A percentile compares a stretch with the other conserved stretches of the same genome.
phyloP scores from a whole-genome alignment of 1,139 yeast species.

The Hyphopichia pseudoburtonii region DNA sequence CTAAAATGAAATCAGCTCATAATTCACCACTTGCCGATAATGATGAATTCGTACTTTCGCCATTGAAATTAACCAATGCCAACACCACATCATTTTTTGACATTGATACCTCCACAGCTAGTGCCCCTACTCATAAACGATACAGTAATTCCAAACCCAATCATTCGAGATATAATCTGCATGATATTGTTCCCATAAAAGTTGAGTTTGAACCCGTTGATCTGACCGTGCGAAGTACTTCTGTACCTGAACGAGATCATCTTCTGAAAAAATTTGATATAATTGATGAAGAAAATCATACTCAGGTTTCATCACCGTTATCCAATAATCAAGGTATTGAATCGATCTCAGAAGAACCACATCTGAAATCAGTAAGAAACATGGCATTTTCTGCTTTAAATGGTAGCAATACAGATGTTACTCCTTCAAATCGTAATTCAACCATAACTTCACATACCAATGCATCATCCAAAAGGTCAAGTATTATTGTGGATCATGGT shows the following conservation, averaged over 20 bases:
- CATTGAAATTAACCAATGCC: slow-evolving; percentile 35
- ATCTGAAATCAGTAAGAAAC: slow-evolving; percentile 16
- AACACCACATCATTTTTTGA: slow-evolving; percentile 20
- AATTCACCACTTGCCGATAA: slow-evolving; percentile 20
- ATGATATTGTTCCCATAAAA: slow-evolving; percentile 45
- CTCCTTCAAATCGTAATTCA: slow-evolving; percentile 23
- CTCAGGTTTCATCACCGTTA: not conserved
- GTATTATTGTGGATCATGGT: slow-evolving; percentile 30
- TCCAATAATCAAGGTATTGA: not conserved
- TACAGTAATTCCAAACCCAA: slow-evolving; percentile 32
- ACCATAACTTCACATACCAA: slow-evolving; percentile 10
- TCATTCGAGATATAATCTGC: slow-evolving; percentile 45
- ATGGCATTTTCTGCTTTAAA: slow-evolving; percentile 25
- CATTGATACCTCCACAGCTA: slow-evolving; percentile 13
- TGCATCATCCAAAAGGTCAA: slow-evolving; percentile 39
- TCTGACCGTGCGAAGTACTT: slow-evolving; percentile 23
- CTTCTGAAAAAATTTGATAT: slow-evolving; percentile 10
- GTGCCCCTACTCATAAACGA: slow-evolving; percentile 19
- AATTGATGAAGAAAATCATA: slow-evolving; percentile 11
- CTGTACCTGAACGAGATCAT: slow-evolving; percentile 29
- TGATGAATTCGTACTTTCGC: slow-evolving; percentile 40
- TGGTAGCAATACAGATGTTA: slow-evolving; percentile 14
- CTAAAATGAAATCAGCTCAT: slow-evolving; percentile 19
- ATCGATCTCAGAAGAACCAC: slow-evolving; percentile 1
- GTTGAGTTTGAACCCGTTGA: slow-evolving; percentile 42